Evolutionary conservation across 306 rosid genomes (phyloP).

Genomic region (Gastrolobium villosum): DNA sequence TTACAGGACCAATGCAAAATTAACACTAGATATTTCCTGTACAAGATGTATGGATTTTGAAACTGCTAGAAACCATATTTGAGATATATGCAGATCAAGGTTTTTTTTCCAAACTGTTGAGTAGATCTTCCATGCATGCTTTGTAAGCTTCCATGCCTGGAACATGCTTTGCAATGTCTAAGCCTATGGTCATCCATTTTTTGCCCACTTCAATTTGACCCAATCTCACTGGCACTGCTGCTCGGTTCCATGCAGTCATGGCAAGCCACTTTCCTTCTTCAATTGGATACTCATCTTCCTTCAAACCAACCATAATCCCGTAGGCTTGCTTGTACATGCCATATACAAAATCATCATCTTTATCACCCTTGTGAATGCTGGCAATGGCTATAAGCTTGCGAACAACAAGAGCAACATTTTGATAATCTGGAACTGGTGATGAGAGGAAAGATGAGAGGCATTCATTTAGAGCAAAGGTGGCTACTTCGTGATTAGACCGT

Average conservation of each 20-base stretch:
- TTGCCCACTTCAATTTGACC: constrained; percentile 83
- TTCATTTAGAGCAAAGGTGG: constrained; percentile 77
- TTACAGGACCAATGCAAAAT: constrained; percentile 38
- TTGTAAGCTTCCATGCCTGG: constrained; percentile 87
- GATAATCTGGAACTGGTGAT: constrained; percentile 74
- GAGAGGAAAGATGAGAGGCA: constrained; percentile 84
- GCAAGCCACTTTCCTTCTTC: constrained; percentile 97
- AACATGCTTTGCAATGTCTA: constrained; percentile 82
- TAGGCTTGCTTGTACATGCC: constrained; percentile 82
- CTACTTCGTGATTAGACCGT: constrained; percentile 74
- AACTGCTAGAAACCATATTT: constrained; percentile 41
- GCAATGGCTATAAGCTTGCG: constrained; percentile 81
- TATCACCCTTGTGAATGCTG: constrained; percentile 80
- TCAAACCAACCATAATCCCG: constrained; percentile 87
- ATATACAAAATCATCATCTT: constrained; percentile 79
- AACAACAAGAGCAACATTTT: constrained; percentile 71
- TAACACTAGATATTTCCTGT: constrained; percentile 28
- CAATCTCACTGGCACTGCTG: constrained; percentile 78
- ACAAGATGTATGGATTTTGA: constrained; percentile 27
- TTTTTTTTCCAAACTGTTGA: constrained; percentile 59
- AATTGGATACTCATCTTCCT: constrained; percentile 81
- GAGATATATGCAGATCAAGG: constrained; percentile 47
- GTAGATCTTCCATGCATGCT: constrained; percentile 85
- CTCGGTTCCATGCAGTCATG: constrained; percentile 97
- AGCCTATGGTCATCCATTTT: constrained; percentile 86